Evolutionary conservation across 495 filamentous ascomycete genomes (phyloP), one percentile per base, ranked within the genome.

Genomic region (Viridothelium virens): DNA sequence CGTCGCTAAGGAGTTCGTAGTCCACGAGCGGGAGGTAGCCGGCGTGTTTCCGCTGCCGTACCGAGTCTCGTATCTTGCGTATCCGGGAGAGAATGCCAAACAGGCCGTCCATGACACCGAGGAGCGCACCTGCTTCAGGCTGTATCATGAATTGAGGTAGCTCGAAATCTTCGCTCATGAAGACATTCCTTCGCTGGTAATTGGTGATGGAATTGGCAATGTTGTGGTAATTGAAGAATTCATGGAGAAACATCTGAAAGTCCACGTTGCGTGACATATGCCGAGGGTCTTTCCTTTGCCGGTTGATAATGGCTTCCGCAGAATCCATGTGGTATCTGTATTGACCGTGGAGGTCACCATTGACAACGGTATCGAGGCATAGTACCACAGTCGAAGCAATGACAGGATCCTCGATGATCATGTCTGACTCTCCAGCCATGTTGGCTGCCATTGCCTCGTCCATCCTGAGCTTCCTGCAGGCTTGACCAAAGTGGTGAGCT

Each of bases 211-310:
- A 87, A 72, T 90, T 90, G 37, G 87, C 89, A 65, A 90, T 86
- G 69, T 92, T 89, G 76, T 95, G 90, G 70, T 95, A 96, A 75
- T 91, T 88, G 78, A 96, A 95, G 80, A 96, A 95, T 75, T 96
- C 92, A 74, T 90, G 83, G 69, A 96, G 89, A 73, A 96, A 96
- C 67, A 86, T 85, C 62, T 72, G 72, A 59, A 76, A 76, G 48
- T 76, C 74, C 11, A 67, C 66, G 53, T 73, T 72, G 11, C 61
- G 63, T 1, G 72, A 70, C 53, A 59, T 59, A 31, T 59, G 53
- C 33, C 53, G 53, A 3, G 53, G 31, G 18, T 59, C 53, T 18
- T 85, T 78, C 72, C 92, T 91, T 38, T 86, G 82, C 47, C 85
- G 80, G 63, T 91, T 82, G n/a, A 94, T 82, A 61, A 96, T 81